Evolutionary conservation across 805 yeast species (phyloP), one percentile per base, ranked within the genome.

Genomic region (Spencermartinsiella europaea): DNA sequence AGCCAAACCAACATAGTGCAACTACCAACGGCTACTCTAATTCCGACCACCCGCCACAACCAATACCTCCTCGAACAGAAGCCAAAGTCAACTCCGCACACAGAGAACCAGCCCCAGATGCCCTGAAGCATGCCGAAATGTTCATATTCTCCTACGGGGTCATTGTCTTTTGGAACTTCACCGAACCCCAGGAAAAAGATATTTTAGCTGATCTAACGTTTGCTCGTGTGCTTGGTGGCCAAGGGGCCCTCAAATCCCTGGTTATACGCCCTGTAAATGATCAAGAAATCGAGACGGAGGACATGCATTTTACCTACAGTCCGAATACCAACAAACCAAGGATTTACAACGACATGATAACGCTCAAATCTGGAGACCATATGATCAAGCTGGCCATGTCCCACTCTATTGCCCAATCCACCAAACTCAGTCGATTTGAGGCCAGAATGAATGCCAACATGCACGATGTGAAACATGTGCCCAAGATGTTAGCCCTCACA

Each of bases 161-260:
- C 12, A 88, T 93, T n/a, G 97, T 93, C 17, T 90, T 93, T 60
- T 93, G 99, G 99, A 93, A 93, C 60, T 89, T 93, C 57, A 80
- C 91, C 2, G 96, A 89, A 61, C 72, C 78, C 5, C 96, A 93
- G 61, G 99, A 93, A 59, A 89, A 89, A 68, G 93, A 91, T 58
- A 80, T 93, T 16, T 73, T 93, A 46, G 98, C 97, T 1, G 99
- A 93, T 60, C 71, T 93, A 52, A 84, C 82, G n/a, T 80, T 84
- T 66, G 87, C 87, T 4, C 66, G 54, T 44, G 27, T 41, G 42
- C 46, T 42, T 61, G 49, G 43, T 15, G 42, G 40, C 4, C 42
- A 46, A 14, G 51, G 53, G 14, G 51, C 48, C 14, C 40, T 46
- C 36, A 48, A 57, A 38, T 67, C 74, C 8, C 67, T 89, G 19